Evolutionary conservation across 2,329 filamentous ascomycete species (phyloP), one percentile per base, ranked within the genome.

Genomic region (Penicillium sclerotiorum): DNA sequence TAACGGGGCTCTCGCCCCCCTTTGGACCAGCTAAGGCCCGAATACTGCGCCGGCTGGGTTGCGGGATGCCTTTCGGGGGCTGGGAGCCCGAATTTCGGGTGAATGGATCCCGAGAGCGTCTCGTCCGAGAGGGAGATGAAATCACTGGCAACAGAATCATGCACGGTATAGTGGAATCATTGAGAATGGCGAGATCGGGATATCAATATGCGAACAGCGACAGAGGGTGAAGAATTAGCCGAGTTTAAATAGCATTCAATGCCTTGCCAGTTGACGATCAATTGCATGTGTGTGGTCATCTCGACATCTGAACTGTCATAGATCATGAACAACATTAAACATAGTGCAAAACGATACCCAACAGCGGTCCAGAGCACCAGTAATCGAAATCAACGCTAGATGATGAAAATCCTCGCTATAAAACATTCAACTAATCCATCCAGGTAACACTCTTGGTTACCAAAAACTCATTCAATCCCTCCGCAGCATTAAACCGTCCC

Each of bases 361-460:
- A n/a, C n/a, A n/a, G n/a, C n/a, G n/a, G n/a, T n/a, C n/a, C n/a
- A n/a, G n/a, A n/a, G n/a, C n/a, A n/a, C n/a, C n/a, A n/a, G n/a
- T n/a, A n/a, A n/a, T n/a, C n/a, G n/a, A n/a, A n/a, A n/a, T n/a
- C n/a, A n/a, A n/a, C n/a, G n/a, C n/a, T n/a, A n/a, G n/a, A n/a
- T n/a, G n/a, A n/a, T n/a, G n/a, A n/a, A n/a, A n/a, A n/a, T n/a
- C n/a, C n/a, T n/a, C n/a, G n/a, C 15, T 18, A 18, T 17, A 7
- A 20, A 9, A 17, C 8, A 17, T 30, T 15, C 11, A 12, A 15
- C 45, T 53, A 75, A 56, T 74, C 71, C 62, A 72, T 71, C 67
- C 79, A 87, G 0, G 84, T 87, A 12, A 88, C 73, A 12, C 76
- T 84, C 77, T 87, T 88, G 8, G 79, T 82, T 57, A 76, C 72